Evolutionary conservation across 345 rosid genomes (phyloP).

Genomic region (Eucalyptus tenuipes): DNA sequence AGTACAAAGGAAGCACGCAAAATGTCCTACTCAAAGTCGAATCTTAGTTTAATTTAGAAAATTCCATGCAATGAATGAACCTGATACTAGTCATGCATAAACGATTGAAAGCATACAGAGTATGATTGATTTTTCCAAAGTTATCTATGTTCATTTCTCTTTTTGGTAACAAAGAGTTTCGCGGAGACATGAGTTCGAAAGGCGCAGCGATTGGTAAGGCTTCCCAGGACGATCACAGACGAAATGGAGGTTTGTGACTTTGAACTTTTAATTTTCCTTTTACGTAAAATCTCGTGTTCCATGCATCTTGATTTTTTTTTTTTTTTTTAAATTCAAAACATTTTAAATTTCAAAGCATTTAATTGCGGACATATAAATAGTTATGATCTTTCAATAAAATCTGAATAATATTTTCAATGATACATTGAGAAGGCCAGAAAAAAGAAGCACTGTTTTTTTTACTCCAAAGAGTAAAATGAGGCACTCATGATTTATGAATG

Average conservation of each 20-base stretch:
- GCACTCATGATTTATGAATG: too few relatives aligned
- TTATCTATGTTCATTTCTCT: too few relatives aligned
- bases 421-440: background rate
- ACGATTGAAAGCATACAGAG: background rate
- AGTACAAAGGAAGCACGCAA: too few relatives aligned
- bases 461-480: background rate
- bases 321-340: too few relatives aligned
- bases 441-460: too few relatives aligned
- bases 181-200: background rate
- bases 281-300: background rate
- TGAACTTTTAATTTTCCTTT: background rate
- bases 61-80: background rate
- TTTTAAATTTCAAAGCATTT: too few relatives aligned
- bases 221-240: accelerated
- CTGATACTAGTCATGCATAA: background rate
- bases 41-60: background rate
- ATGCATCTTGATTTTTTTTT: too few relatives aligned
- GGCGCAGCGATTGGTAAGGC: too few relatives aligned
- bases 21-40: too few relatives aligned
- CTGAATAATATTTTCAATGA: background rate
- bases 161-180: accelerated
- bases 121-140: background rate
- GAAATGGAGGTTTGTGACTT: background rate
- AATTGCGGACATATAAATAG: too few relatives aligned
- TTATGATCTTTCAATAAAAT: too few relatives aligned